A percentile compares a stretch with the other conserved stretches of the same genome.
Conservation (phyloP, 2,329 filamentous ascomycete species). For the Alternaria postmessia region DNA sequence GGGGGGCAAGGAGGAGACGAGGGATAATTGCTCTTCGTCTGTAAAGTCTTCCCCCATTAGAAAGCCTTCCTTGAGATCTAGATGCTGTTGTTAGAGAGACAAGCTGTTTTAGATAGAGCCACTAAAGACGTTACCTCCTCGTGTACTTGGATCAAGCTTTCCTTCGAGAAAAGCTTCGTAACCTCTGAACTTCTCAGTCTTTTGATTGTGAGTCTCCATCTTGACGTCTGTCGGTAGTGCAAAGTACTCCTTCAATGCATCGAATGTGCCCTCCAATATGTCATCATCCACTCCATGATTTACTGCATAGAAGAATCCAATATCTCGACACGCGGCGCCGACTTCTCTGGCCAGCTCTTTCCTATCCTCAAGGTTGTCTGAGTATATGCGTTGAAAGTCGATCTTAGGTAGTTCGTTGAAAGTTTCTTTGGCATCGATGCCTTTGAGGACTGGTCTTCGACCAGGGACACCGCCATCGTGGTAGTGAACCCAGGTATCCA, state of each 20-base stretch:
- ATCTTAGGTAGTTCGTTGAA: slow-evolving; percentile 42
- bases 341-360: slow-evolving; percentile 42
- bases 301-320: slow-evolving; percentile 47
- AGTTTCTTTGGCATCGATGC: slow-evolving; percentile 32
- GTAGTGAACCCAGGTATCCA: slow-evolving; percentile 37
- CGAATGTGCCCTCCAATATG: slow-evolving; percentile 40
- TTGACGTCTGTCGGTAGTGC: slow-evolving; percentile 41
- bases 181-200: slow-evolving; percentile 46
- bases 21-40: slow-evolving; percentile 41
- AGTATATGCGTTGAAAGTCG: slow-evolving; percentile 43
- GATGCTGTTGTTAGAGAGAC: not conserved
- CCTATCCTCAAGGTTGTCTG: slow-evolving; percentile 30
- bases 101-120: not conserved
- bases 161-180: slow-evolving; percentile 50
- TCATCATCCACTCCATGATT: slow-evolving; percentile 42
- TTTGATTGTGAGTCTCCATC: slow-evolving; percentile 49
- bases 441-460: slow-evolving; percentile 35
- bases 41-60: slow-evolving; percentile 48
- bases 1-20: slow-evolving; percentile 23
- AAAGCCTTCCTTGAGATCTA: slow-evolving; percentile 48
- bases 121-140: slow-evolving; percentile 34
- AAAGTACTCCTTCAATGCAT: slow-evolving; percentile 43
- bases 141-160: slow-evolving; percentile 45
- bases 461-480: slow-evolving; percentile 44
- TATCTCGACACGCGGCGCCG: slow-evolving; percentile 42